phyloP scores from a whole-genome alignment of 169 alveolate species.

The Blepharisma undulans region DNA sequence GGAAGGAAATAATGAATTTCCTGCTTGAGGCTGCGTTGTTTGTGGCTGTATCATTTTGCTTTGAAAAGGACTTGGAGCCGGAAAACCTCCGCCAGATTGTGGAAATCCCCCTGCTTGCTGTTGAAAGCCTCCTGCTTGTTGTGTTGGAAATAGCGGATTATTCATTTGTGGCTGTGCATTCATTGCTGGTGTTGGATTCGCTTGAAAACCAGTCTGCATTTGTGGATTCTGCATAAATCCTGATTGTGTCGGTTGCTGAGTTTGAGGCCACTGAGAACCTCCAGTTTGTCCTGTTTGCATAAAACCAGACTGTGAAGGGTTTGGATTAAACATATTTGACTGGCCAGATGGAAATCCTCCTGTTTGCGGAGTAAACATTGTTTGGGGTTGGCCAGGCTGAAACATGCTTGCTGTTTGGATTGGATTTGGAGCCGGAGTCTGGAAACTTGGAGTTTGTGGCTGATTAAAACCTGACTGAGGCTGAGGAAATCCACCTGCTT shows the following conservation, averaged over 20 bases:
- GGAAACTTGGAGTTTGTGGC: not conserved
- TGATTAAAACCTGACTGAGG: not conserved
- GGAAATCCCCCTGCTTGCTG: not conserved
- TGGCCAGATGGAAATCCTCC: not conserved
- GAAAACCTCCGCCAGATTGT: not conserved
- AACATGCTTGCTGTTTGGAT: not conserved
- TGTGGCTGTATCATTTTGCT: not conserved
- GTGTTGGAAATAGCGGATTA: not conserved
- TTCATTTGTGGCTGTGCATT: not conserved
- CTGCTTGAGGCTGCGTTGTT: not conserved
- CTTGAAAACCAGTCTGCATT: not conserved
- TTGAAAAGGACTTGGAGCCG: not conserved
- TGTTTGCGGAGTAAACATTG: not conserved
- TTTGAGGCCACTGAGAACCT: not conserved
- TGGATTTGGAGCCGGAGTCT: not conserved
- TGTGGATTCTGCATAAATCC: not conserved
- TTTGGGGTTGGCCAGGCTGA: not conserved
- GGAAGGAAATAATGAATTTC: not conserved
- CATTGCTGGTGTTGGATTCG: not conserved
- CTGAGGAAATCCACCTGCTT: not conserved
- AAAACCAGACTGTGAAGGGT: not conserved
- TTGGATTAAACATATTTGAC: not conserved
- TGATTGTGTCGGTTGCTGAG: not conserved
- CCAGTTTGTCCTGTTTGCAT: not conserved
- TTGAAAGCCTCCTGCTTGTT: not conserved